These are phyloP conservation scores for Fusarium kyushuense DNA, from an alignment of 2,329 filamentous ascomycete genomes.

Conservation along the genomic window DNA sequence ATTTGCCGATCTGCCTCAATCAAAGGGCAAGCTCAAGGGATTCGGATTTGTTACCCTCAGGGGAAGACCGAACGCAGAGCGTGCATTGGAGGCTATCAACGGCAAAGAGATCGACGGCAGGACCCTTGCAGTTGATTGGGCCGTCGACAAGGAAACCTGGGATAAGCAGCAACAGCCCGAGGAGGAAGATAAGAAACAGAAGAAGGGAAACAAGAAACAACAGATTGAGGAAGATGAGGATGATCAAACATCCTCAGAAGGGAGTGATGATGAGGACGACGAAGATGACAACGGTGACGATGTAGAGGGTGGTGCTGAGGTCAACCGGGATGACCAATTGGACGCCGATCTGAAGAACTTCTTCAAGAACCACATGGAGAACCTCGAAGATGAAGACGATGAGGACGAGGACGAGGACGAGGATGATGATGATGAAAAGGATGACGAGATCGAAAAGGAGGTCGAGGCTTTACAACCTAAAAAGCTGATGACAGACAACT, in stretches of 20 bases:
- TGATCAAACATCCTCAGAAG: constrained; percentile 41
- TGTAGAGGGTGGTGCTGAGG: constrained; percentile 49
- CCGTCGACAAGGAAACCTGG: constrained; percentile 92
- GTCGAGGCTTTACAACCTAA: constrained; percentile 49
- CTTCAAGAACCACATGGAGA: constrained; percentile 68
- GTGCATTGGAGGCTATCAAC: constrained; percentile 85
- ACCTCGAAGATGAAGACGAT: constrained; percentile 68
- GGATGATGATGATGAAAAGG: constrained; percentile 58
- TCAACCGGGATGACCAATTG: constrained; percentile 56
- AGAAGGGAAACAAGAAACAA: constrained; percentile 55
- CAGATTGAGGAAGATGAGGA: constrained; percentile 56
- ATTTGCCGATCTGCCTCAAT: constrained; percentile 84
- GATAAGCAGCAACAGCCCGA: constrained; percentile 70
- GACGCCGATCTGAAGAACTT: constrained; percentile 66
- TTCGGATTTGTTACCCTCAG: constrained; percentile 94
- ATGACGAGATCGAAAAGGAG: constrained; percentile 59
- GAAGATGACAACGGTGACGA: neutral
- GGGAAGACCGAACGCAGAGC: constrained; percentile 90
- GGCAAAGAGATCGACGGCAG: constrained; percentile 91
- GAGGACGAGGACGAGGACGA: constrained; percentile 63
- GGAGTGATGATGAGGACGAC: constrained; percentile 46
- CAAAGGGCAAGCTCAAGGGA: constrained; percentile 80
- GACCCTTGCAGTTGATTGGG: constrained; percentile 94
- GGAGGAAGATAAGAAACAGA: constrained; percentile 50
- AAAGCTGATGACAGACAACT: constrained; percentile 63